Conservation (phyloP, 1,284 basidiomycete species). For the Earliella scabrosa region DNA sequence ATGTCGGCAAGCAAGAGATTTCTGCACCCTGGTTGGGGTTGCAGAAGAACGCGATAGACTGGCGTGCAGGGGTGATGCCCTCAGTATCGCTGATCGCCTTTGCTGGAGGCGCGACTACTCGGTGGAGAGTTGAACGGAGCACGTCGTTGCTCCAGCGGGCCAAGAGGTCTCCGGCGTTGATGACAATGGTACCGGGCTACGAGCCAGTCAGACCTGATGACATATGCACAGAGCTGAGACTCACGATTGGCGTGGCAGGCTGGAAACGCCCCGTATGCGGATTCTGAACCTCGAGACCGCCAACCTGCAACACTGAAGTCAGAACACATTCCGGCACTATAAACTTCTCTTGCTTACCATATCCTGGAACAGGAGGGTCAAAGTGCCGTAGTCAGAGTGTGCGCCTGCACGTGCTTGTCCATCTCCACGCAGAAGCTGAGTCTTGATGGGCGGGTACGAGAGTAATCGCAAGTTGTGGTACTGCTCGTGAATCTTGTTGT, state of each 20-base stretch:
- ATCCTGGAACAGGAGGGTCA: conserved; percentile 88
- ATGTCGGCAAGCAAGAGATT: conserved; percentile 78
- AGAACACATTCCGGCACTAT: not conserved
- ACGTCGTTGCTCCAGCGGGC: conserved; percentile 86
- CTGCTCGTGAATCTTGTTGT: conserved; percentile 73
- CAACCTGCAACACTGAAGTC: conserved; percentile 50
- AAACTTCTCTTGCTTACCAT: conserved; percentile 42
- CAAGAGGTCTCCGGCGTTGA: conserved; percentile 85
- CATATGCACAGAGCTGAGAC: conserved; percentile 27
- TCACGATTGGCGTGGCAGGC: conserved; percentile 76
- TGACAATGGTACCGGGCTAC: conserved; percentile 79
- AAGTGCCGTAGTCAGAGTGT: conserved; percentile 86
- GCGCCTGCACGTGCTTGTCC: conserved; percentile 82
- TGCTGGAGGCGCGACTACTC: conserved; percentile 75
- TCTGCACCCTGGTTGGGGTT: conserved; percentile 77
- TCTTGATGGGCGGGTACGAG: conserved; percentile 75
- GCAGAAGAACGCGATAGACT: conserved; percentile 88
- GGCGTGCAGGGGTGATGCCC: conserved; percentile 64
- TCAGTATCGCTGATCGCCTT: conserved; percentile 52
- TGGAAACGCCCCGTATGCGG: conserved; percentile 74
- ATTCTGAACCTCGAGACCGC: conserved; percentile 84
- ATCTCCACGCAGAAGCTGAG: conserved; percentile 57
- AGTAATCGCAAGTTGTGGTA: conserved; percentile 78
- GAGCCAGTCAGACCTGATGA: conserved; percentile 1
- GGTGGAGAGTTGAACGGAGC: conserved; percentile 79